Base-by-base conservation (phyloP, 176 grass and related monocot genomes). In the Aegilops bicornis region DNA sequence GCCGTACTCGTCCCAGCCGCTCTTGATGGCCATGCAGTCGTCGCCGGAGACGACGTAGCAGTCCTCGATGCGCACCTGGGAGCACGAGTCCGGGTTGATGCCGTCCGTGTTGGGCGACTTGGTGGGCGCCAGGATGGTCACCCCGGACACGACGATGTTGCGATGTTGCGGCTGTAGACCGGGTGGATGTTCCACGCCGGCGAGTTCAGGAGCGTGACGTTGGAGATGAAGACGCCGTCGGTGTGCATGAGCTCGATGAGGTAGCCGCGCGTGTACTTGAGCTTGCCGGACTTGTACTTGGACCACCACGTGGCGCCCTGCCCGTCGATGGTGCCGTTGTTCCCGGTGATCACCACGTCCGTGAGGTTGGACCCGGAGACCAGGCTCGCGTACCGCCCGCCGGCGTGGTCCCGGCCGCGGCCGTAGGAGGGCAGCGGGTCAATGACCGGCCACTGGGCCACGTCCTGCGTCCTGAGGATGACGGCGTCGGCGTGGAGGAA, bases 1-100 rank as follows among this genome's bases (percentile, higher is more conserved):
- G 81, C 93, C 96, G 74, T 98, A 98, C 88, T 98, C 93, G 86
- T 98, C 96, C 96, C 93, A 98, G 1, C 96, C 96, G 63, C 91
- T 94, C 1, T 88, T 98, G 79, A 98, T 95, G 2, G 96, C 96
- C 17, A 98, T 90, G 83, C 96, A 95, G 90, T 98, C 93, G 72
- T 98, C 96, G 73, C 93, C 93, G 12, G 93, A 98, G 3, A 98
- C 92, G 39, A 96, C 64, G 84, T 98, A 98, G 82, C 96, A 98
- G 86, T 98, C 91, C 87, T 98, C 93, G 80, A 98, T 98, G 29
- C 88, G 87, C 8, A 98, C 93, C 52, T 92, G 82, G 0, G 92
- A 96, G 79, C 96, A 98, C 66, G 93, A 98, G 81, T 98, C 93
- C 62, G 96, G 96, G 82, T 98, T 98, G 76, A 98, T 94, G 64